Evolutionary conservation across 495 filamentous ascomycete genomes (phyloP), one percentile per base, ranked within the genome.

Genomic region (Letharia lupina): DNA sequence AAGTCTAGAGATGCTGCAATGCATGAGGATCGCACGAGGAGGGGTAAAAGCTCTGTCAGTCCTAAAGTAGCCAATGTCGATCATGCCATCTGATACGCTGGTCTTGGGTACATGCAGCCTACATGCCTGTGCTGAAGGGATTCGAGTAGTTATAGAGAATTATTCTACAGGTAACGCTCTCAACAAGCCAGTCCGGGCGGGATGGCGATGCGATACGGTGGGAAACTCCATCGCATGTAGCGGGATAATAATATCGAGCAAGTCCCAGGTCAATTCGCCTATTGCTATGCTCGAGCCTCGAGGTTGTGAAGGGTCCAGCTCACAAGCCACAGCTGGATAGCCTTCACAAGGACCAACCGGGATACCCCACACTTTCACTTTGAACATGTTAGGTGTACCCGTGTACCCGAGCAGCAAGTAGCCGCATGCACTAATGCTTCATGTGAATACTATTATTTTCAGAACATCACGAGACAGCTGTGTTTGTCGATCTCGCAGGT

Each of bases 1-100:
- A 54, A 54, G 48, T 54, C 28, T 15, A 54, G 48, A 54, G 50
- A 54, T 54, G 50, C 50, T 33, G 50, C 50, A 54, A 54, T 54
- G 50, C 50, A 54, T 4, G 10, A 54, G 50, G 50, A 54, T 54
- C 54, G 31, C 54, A 37, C 37, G 31, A 33, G 3, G 31, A 57
- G 33, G 54, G 31, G 31, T 37, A 57, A 57, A 16, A 4, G 54
- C 54, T 56, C 31, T 18, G 18, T 35, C 31, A 56, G 31, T 56
- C 52, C 5, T 4, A 56, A 8, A 18, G 52, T 56, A 4, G 52
- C 52, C 28, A 56, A 35, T 10, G 15, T 16, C 12, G 4, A 56
- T 28, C 23, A 28, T 28, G 23, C 23, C 23, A 28, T 35, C 8
- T 18, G 31, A 10, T 56, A 56, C 3, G 12, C 31, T 35, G 13